These are phyloP conservation scores for Phytopythium oedochilum DNA, from an alignment of 352 stramenopile genomes.

Conservation along the genomic window DNA sequence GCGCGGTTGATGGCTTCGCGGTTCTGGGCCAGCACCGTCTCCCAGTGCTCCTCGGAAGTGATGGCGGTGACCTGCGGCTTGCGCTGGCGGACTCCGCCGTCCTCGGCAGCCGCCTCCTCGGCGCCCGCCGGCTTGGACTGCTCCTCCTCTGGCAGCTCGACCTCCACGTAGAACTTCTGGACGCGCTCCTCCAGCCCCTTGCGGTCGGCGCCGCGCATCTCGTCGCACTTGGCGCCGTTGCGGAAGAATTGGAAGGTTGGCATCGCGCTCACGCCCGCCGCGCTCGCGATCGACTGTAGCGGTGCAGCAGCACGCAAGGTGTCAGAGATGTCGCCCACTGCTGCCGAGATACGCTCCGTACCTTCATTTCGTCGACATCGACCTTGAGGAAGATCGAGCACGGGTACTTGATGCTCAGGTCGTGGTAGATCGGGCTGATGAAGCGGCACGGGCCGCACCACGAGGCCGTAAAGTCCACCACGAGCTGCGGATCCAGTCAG, in stretches of 20 bases:
- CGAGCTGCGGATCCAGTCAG: slow-evolving; percentile 20
- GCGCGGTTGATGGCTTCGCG: slow-evolving; percentile 26
- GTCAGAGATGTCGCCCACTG: too few relatives aligned
- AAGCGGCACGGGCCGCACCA: slow-evolving; percentile 88
- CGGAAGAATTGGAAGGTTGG: slow-evolving; percentile 96
- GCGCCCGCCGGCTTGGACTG: slow-evolving; percentile 21
- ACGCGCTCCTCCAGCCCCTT: slow-evolving; percentile 51
- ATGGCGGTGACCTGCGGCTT: slow-evolving; percentile 46
- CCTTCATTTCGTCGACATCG: slow-evolving; percentile 82
- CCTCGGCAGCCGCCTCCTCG: slow-evolving; percentile 8
- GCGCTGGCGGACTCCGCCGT: slow-evolving; percentile 46
- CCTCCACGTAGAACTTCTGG: slow-evolving; percentile 76
- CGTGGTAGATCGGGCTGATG: slow-evolving; percentile 83
- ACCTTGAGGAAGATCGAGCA: slow-evolving; percentile 88
- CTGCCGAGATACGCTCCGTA: too few relatives aligned
- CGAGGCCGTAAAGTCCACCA: slow-evolving; percentile 87
- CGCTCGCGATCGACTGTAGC: slow-evolving; percentile 42
- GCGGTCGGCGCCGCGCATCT: slow-evolving; percentile 84
- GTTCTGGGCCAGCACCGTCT: slow-evolving; percentile 40
- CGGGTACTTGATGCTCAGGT: slow-evolving; percentile 80
- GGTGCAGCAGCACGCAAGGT: neutral
- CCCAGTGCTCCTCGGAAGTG: slow-evolving; percentile 49
- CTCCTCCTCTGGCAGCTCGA: slow-evolving; percentile 65
- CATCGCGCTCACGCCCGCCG: slow-evolving; percentile 88
- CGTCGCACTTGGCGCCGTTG: slow-evolving; percentile 83